These are phyloP conservation scores for Penicillium brevicompactum DNA, from an alignment of 2,329 filamentous ascomycete species.

Conservation along the genomic window DNA sequence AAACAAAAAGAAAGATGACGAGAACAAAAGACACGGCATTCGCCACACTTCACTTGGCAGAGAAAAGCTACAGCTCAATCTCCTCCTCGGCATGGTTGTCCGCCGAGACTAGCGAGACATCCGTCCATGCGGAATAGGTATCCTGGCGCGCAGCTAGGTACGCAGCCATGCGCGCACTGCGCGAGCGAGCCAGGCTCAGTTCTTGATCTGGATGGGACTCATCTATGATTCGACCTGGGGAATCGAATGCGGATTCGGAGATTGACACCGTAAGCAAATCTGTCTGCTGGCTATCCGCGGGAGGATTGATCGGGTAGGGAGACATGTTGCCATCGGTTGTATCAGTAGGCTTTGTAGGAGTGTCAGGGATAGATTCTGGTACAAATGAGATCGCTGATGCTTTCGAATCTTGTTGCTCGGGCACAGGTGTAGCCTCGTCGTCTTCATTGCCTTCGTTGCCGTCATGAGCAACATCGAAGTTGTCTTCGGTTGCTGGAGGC, in stretches of 20 bases:
- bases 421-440: not conserved
- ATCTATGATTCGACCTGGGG: not conserved
- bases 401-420: not conserved
- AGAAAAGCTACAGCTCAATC: slow-evolving; percentile 39
- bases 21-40: not conserved
- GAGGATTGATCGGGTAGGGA: slow-evolving; percentile 2
- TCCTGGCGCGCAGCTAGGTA: slow-evolving; percentile 46
- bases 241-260: slow-evolving; percentile 19
- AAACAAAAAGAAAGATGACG: not conserved
- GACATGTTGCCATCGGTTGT: slow-evolving; percentile 1
- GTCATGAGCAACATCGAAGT: not conserved
- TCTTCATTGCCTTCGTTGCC: not conserved
- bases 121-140: slow-evolving; percentile 46
- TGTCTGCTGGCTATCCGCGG: slow-evolving; percentile 23
- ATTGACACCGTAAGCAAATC: slow-evolving; percentile 22
- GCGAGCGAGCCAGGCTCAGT: slow-evolving; percentile 10
- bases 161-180: slow-evolving; percentile 32
- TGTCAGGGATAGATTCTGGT: not conserved
- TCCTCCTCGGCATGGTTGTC: slow-evolving; percentile 48
- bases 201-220: not conserved
- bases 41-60: not conserved
- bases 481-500: slow-evolving; percentile 16
- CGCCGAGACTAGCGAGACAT: slow-evolving; percentile 46
- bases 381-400: not conserved
- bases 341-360: slow-evolving; percentile 1